Conservation (phyloP, 345 rosid genomes). For the Excoecaria agallocha region DNA sequence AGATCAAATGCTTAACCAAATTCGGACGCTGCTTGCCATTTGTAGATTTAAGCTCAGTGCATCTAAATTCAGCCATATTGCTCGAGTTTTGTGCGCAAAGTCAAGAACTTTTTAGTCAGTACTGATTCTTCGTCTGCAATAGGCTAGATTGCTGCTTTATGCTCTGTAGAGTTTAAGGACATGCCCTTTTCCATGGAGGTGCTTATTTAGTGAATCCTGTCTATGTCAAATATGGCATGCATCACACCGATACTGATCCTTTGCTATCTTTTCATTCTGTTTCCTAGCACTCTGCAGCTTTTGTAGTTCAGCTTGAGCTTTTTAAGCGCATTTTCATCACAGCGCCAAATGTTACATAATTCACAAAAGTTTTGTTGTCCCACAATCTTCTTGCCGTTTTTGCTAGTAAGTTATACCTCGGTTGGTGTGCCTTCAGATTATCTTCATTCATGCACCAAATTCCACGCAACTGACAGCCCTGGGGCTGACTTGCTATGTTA, state of each 20-base stretch:
- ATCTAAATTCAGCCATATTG: neutral
- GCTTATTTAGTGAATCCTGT: conserved; percentile 5
- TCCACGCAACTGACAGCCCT: conserved; percentile 17
- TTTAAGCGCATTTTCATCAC: too few relatives aligned
- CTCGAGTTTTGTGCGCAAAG: too few relatives aligned
- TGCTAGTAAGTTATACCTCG: neutral
- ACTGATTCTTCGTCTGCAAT: neutral
- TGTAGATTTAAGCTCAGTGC: neutral
- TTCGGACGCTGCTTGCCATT: neutral
- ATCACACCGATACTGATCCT: conserved; percentile 3
- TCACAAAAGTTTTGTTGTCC: neutral
- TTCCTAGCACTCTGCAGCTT: neutral
- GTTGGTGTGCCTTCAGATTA: conserved; percentile 5
- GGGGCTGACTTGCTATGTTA: neutral
- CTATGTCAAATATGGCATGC: neutral
- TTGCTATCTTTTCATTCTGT: neutral
- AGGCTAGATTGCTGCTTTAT: neutral
- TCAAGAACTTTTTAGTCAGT: neutral
- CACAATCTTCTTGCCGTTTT: neutral
- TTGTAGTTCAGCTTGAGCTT: neutral
- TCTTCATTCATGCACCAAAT: conserved; percentile 24
- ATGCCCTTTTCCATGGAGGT: conserved; percentile 21
- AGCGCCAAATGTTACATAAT: neutral
- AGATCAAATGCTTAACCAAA: neutral
- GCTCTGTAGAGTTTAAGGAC: neutral